These are phyloP conservation scores for Funneliformis geosporum DNA, from an alignment of 192 early-diverging fungal species.

Conservation along the genomic window DNA sequence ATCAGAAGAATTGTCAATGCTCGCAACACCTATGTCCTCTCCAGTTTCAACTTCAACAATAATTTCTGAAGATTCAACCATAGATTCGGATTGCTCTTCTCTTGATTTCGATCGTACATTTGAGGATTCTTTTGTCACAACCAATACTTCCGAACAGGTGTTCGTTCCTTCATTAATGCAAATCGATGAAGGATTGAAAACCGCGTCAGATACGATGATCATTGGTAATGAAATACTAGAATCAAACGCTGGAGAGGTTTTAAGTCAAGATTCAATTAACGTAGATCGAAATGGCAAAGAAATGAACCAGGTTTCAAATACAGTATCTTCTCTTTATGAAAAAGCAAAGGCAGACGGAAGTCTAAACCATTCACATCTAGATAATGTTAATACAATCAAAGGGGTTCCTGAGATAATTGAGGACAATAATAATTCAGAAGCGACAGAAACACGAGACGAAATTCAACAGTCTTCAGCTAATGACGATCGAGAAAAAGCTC, in stretches of 20 bases:
- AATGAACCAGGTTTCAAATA: neutral
- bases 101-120: neutral
- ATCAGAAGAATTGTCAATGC: neutral
- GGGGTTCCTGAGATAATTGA: neutral
- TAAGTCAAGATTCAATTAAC: neutral
- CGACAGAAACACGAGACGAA: neutral
- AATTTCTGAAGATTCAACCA: neutral
- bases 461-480: neutral
- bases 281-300: neutral
- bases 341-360: neutral
- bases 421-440: neutral
- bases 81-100: neutral
- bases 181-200: neutral
- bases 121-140: neutral
- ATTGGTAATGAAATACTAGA: no score
- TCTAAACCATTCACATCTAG: neutral
- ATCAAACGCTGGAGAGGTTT: neutral
- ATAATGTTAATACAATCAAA: neutral
- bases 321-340: neutral
- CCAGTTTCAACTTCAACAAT: no score
- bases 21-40: no score
- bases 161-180: neutral
- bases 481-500: neutral
- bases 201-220: neutral
- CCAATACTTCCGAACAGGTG: neutral